phyloP scores from a whole-genome alignment of 495 filamentous ascomycete species.

The Gamarada debralockiae region DNA sequence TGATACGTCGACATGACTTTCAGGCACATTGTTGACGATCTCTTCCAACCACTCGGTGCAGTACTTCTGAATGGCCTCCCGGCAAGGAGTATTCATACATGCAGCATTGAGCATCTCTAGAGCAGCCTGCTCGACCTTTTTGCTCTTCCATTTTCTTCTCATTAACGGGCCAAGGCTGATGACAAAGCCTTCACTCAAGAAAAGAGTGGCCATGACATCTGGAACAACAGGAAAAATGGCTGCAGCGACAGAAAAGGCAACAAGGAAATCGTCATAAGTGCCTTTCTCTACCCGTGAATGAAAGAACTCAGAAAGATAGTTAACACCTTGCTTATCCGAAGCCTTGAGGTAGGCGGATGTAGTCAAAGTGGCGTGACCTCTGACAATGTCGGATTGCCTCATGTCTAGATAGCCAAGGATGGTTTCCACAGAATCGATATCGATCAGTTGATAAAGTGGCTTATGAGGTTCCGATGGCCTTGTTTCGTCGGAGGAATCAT shows the following conservation, averaged over 20 bases:
- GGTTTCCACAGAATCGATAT: slow-evolving; percentile 74
- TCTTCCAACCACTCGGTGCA: slow-evolving; percentile 82
- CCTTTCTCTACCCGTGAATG: slow-evolving; percentile 38
- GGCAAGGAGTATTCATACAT: slow-evolving; percentile 74
- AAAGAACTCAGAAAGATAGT: slow-evolving; percentile 66
- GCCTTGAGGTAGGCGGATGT: slow-evolving; percentile 77
- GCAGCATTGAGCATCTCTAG: slow-evolving; percentile 88
- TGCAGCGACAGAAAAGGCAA: slow-evolving; percentile 86
- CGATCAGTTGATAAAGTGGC: slow-evolving; percentile 61
- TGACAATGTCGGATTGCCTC: slow-evolving; percentile 60
- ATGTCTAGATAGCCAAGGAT: slow-evolving; percentile 75
- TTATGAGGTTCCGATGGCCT: slow-evolving; percentile 27
- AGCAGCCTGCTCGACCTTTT: slow-evolving; percentile 73
- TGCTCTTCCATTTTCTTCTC: slow-evolving; percentile 67
- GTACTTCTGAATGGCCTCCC: slow-evolving; percentile 73
- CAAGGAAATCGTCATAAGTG: slow-evolving; percentile 55
- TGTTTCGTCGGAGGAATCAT: slow-evolving; percentile 32
- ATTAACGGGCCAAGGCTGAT: slow-evolving; percentile 63
- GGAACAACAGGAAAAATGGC: slow-evolving; percentile 82
- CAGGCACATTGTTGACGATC: slow-evolving; percentile 62
- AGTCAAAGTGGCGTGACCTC: slow-evolving; percentile 71
- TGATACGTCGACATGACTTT: slow-evolving; percentile 48
- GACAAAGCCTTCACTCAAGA: slow-evolving; percentile 82
- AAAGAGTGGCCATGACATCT: slow-evolving; percentile 63
- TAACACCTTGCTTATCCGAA: slow-evolving; percentile 61